Conservation (phyloP, 2,329 filamentous ascomycete species). For the Clonostachys byssicola region DNA sequence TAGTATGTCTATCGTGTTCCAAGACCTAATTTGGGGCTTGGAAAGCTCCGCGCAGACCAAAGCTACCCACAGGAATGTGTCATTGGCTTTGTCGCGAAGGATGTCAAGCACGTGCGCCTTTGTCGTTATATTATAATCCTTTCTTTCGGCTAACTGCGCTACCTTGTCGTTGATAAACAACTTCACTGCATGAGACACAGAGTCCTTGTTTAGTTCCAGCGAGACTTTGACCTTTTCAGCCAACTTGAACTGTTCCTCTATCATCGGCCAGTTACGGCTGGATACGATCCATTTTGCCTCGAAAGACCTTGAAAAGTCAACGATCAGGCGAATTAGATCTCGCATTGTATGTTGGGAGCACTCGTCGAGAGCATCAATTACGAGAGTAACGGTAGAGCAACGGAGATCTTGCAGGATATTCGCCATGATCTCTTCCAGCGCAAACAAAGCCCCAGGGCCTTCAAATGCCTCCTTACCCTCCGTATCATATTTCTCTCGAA, state of each 20-base stretch:
- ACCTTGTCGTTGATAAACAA: slow-evolving; percentile 26
- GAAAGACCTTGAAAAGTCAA: slow-evolving; percentile 19
- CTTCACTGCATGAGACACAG: slow-evolving; percentile 24
- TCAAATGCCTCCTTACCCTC: background rate
- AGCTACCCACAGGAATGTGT: slow-evolving; percentile 19
- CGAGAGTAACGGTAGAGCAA: slow-evolving; percentile 16
- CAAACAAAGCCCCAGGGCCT: slow-evolving; percentile 23
- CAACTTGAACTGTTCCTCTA: slow-evolving; percentile 17
- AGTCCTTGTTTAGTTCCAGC: slow-evolving; percentile 28
- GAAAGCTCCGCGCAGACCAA: slow-evolving; percentile 8
- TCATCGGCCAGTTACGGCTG: slow-evolving; percentile 32
- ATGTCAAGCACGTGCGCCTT: slow-evolving; percentile 1
- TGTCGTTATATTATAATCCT: slow-evolving; percentile 1
- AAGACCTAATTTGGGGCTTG: background rate
- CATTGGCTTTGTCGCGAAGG: slow-evolving; percentile 22
- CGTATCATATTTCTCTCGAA: slow-evolving; percentile 3
- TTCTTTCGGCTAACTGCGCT: slow-evolving; percentile 8
- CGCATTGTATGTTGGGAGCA: slow-evolving; percentile 16
- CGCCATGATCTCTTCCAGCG: slow-evolving; percentile 27
- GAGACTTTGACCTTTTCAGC: slow-evolving; percentile 13
- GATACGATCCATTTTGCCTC: slow-evolving; percentile 34
- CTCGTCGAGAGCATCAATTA: slow-evolving; percentile 44
- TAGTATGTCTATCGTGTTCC: slow-evolving; percentile 9
- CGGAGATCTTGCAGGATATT: slow-evolving; percentile 29
- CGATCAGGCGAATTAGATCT: slow-evolving; percentile 21